Percentiles rank a stretch among this genome's conserved stretches.
Evolutionary conservation across 306 rosid genomes (phyloP).

Genomic region (Cicer yamashitae): DNA sequence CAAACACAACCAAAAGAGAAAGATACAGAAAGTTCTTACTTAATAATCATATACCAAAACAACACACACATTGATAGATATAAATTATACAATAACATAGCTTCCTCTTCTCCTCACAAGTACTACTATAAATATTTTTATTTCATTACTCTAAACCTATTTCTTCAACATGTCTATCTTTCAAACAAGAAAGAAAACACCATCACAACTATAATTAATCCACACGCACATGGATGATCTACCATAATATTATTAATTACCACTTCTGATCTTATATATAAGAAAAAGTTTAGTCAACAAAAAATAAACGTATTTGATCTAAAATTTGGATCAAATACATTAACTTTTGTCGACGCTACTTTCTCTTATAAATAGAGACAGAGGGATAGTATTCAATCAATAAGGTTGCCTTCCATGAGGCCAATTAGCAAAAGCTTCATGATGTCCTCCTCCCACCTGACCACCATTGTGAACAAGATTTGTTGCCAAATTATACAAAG

Average conservation of each 20-base stretch:
- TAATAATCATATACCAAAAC: constrained; percentile 44
- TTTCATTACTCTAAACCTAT: constrained; percentile 29
- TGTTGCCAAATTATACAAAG: constrained; percentile 68
- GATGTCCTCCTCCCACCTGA: constrained; percentile 51
- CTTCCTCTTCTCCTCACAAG: constrained; percentile 30
- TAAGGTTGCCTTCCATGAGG: constrained; percentile 70
- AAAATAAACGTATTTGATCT: too few species aligned
- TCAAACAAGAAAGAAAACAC: too few species aligned
- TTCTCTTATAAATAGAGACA: too few species aligned
- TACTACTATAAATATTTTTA: constrained; percentile 4
- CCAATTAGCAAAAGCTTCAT: constrained; percentile 71
- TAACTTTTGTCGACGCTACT: too few species aligned
- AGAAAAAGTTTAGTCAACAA: too few species aligned
- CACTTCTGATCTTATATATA: too few species aligned
- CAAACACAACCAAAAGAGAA: constrained; percentile 45
- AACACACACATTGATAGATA: constrained; percentile 44
- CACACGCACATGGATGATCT: too few species aligned
- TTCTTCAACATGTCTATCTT: neutral
- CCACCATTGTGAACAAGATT: constrained; percentile 73
- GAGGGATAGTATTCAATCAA: constrained; percentile 27
- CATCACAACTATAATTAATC: too few species aligned
- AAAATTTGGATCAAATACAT: too few species aligned
- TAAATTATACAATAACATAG: constrained; percentile 22
- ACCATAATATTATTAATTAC: too few species aligned
- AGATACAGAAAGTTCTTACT: constrained; percentile 46